Percentiles rank a stretch among this genome's conserved stretches.
phyloP scores from a whole-genome alignment of 1,284 basidiomycete genomes.

The Fomes fomentarius region DNA sequence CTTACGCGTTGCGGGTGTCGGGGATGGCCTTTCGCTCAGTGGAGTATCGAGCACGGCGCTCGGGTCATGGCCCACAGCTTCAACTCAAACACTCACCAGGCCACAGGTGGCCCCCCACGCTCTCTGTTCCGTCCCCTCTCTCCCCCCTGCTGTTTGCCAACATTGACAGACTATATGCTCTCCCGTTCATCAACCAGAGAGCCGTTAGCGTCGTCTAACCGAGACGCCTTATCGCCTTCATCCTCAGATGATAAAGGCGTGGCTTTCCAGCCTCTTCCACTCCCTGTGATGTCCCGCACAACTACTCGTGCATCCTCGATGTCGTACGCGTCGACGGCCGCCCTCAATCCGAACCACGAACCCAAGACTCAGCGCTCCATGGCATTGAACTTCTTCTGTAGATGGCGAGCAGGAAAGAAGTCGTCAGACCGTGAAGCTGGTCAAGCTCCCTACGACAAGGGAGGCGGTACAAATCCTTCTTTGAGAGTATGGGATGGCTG shows the following conservation, averaged over 20 bases:
- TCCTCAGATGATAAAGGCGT: constrained; percentile 23
- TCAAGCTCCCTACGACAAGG: constrained; percentile 16
- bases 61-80: constrained; percentile 11
- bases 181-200: constrained; percentile 24
- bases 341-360: constrained; percentile 26
- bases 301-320: constrained; percentile 27
- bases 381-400: constrained; percentile 21
- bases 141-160: neutral
- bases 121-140: constrained; percentile 16
- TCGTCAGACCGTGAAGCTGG: constrained; percentile 20
- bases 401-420: constrained; percentile 23
- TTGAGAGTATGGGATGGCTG: constrained; percentile 48
- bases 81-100: constrained; percentile 14
- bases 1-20: constrained; percentile 4
- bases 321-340: constrained; percentile 30
- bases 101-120: constrained; percentile 23
- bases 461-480: constrained; percentile 5
- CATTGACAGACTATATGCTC: constrained; percentile 27
- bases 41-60: neutral
- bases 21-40: neutral
- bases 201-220: constrained; percentile 20
- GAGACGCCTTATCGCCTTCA: constrained; percentile 17
- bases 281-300: constrained; percentile 25
- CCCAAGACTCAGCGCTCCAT: constrained; percentile 14
- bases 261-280: constrained; percentile 18